Evolutionary conservation across 176 grass and related monocot genomes (phyloP).

Genomic region (Triticum turgidum): DNA sequence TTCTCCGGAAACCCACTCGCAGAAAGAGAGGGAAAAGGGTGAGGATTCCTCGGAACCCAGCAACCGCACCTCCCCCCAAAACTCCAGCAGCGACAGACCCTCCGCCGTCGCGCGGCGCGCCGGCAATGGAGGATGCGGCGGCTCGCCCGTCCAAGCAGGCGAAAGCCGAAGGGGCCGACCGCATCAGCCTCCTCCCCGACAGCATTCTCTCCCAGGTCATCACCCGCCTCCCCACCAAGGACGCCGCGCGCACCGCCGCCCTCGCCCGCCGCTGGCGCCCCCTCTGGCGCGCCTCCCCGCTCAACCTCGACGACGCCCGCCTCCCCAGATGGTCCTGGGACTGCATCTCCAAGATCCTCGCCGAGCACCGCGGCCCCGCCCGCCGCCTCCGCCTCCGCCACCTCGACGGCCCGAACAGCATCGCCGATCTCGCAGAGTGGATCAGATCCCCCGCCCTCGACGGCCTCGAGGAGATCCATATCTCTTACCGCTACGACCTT

Average conservation of each 20-base stretch:
- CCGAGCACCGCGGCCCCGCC: not conserved
- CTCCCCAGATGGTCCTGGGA: not conserved
- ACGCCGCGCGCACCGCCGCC: not conserved
- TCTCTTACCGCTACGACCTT: not conserved
- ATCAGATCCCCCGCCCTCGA: not conserved
- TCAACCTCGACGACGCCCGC: constrained; percentile 1
- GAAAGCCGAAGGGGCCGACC: not conserved
- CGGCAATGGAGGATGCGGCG: not conserved
- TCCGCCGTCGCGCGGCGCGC: not conserved
- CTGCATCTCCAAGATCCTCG: not conserved
- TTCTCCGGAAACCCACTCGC: no score
- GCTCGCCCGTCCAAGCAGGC: not conserved
- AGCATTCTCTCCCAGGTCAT: not conserved
- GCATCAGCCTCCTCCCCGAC: constrained; percentile 9
- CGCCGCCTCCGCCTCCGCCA: not conserved
- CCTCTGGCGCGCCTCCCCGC: constrained; percentile 1
- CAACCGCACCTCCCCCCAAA: not conserved
- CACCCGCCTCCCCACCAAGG: not conserved
- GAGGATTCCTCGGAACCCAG: not conserved
- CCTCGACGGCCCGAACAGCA: not conserved
- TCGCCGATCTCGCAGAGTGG: not conserved
- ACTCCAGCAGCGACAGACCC: not conserved
- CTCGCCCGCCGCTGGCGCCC: constrained; percentile 16
- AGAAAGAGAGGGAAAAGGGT: no score
- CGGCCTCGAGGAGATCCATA: not conserved